phyloP scores from a whole-genome alignment of 495 filamentous ascomycete species.

The Thermothielavioides terrestris region DNA sequence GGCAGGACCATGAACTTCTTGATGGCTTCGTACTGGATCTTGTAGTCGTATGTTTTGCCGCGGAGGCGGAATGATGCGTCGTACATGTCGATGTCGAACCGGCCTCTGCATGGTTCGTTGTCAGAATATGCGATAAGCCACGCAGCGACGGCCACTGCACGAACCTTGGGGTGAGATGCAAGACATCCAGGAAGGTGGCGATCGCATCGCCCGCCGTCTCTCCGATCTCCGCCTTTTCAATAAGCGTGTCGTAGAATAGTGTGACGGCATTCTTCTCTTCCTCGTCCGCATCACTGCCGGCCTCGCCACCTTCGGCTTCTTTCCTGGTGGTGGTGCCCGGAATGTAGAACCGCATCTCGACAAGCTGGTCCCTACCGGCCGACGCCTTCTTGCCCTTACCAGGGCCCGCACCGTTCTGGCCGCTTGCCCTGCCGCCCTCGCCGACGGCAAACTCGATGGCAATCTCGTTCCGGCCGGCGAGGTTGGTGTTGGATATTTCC shows the following conservation, averaged over 20 bases:
- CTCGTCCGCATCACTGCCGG: conserved; percentile 55
- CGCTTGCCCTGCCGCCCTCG: conserved; percentile 59
- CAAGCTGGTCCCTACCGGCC: conserved; percentile 81
- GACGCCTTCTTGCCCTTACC: conserved; percentile 80
- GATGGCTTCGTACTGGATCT: conserved; percentile 93
- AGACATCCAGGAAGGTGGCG: conserved; percentile 92
- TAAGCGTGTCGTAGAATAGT: conserved; percentile 91
- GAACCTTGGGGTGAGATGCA: conserved; percentile 93
- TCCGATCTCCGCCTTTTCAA: conserved; percentile 98
- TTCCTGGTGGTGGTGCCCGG: conserved; percentile 84
- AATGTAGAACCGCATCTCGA: conserved; percentile 99
- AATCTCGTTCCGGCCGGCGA: conserved; percentile 96
- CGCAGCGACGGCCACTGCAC: conserved; percentile 17
- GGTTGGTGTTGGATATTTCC: conserved; percentile 95
- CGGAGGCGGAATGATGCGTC: conserved; percentile 94
- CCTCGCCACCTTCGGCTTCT: conserved; percentile 67
- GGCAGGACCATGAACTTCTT: conserved; percentile 99
- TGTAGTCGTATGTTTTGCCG: conserved; percentile 99
- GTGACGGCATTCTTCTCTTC: conserved; percentile 91
- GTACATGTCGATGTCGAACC: conserved; percentile 99
- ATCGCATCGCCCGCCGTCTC: conserved; percentile 96
- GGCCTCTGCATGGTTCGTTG: conserved; percentile 61
- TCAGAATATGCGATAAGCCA: neutral
- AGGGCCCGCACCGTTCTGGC: conserved; percentile 66
- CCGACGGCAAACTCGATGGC: conserved; percentile 82